A percentile compares a stretch with the other conserved stretches of the same genome.
Evolutionary conservation across 768 basidiomycete species (phyloP).

Genomic region (Serpula lacrymans): DNA sequence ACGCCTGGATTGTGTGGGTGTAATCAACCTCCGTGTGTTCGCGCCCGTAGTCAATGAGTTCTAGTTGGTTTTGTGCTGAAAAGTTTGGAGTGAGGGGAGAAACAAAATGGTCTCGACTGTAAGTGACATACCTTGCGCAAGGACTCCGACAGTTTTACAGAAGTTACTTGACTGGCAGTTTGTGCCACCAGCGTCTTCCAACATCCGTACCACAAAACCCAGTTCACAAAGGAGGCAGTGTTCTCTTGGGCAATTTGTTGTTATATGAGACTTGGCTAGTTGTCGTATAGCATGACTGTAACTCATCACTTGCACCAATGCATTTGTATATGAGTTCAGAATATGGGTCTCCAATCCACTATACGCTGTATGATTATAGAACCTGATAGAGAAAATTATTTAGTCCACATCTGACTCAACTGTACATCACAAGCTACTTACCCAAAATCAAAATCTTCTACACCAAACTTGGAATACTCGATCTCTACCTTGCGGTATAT

Average conservation of each 20-base stretch:
- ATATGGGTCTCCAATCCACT: constrained; percentile 98
- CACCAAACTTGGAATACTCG: constrained; percentile 97
- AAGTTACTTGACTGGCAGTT: constrained; percentile 99
- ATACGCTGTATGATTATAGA: constrained; percentile 87
- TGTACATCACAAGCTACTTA: constrained; percentile 28
- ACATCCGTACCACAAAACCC: constrained; percentile 92
- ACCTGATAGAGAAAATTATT: constrained; percentile 42
- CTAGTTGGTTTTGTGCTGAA: constrained; percentile 71
- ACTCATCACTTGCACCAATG: constrained; percentile 86
- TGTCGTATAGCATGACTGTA: constrained; percentile 73
- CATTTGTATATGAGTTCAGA: constrained; percentile 94
- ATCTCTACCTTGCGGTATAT: constrained; percentile 93
- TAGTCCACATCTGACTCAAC: background rate
- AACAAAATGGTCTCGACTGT: background rate
- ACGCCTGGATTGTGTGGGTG: constrained; percentile 86
- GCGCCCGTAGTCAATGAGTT: constrained; percentile 84
- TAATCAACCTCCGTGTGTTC: constrained; percentile 75
- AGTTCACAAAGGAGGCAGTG: constrained; percentile 94
- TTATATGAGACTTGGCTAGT: constrained; percentile 89
- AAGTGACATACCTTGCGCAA: constrained; percentile 68
- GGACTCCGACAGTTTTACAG: constrained; percentile 86
- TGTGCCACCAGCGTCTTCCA: constrained; percentile 89
- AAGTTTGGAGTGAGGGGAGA: background rate
- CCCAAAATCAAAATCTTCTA: constrained; percentile 99
- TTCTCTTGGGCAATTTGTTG: constrained; percentile 82